These are phyloP conservation scores for Alternaria triticina DNA, from an alignment of 2,329 filamentous ascomycete species.

Conservation along the genomic window DNA sequence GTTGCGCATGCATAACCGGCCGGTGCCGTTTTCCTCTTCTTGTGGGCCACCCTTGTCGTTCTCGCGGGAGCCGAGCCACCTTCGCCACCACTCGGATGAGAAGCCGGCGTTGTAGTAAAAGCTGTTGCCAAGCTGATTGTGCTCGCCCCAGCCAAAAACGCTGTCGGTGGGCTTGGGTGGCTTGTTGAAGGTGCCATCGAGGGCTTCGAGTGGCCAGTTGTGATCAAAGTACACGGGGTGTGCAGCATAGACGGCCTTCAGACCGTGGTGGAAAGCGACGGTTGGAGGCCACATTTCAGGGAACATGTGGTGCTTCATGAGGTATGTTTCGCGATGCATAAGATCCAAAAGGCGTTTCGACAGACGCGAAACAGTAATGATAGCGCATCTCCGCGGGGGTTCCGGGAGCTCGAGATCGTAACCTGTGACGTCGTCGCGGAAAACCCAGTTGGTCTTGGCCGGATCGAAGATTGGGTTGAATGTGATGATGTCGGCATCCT, in stretches of 20 bases:
- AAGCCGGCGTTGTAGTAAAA: constrained; percentile 61
- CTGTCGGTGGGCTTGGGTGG: constrained; percentile 54
- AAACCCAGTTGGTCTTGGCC: constrained; percentile 74
- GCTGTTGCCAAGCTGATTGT: constrained; percentile 58
- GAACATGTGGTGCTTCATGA: constrained; percentile 73
- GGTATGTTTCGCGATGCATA: constrained; percentile 79
- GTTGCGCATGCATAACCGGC: constrained; percentile 55
- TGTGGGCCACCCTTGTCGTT: constrained; percentile 51
- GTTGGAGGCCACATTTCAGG: constrained; percentile 82
- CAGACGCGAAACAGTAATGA: constrained; percentile 76
- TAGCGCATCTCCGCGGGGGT: constrained; percentile 75
- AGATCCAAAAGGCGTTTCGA: constrained; percentile 74
- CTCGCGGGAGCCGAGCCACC: constrained; percentile 58
- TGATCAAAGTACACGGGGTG: constrained; percentile 83
- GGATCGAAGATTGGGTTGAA: constrained; percentile 83
- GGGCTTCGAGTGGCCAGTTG: constrained; percentile 64
- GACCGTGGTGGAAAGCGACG: constrained; percentile 74
- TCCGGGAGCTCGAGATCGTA: constrained; percentile 63
- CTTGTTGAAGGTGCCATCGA: constrained; percentile 58
- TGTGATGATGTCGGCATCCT: constrained; percentile 75
- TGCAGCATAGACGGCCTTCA: constrained; percentile 79
- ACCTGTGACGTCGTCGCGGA: constrained; percentile 70
- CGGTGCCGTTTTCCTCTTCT: constrained; percentile 53
- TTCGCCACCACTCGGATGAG: constrained; percentile 55
- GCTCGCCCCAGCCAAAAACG: constrained; percentile 59